phyloP scores from a whole-genome alignment of 75 land plant species.

The Ceratopteris richardii region DNA sequence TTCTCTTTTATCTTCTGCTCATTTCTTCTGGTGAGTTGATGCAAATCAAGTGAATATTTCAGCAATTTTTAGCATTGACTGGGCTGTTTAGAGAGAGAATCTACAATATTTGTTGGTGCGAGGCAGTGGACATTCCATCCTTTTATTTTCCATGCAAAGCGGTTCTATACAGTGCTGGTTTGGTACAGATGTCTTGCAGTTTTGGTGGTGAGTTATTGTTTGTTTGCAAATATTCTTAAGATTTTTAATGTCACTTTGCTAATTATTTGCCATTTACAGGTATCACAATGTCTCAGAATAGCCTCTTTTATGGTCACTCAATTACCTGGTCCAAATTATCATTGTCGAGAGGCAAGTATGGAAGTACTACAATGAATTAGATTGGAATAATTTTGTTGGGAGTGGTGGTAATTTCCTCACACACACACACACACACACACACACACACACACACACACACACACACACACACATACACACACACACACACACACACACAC shows the following conservation, averaged over 20 bases:
- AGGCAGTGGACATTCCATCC: constrained; percentile 98
- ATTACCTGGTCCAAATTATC: constrained; percentile 98
- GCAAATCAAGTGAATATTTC: neutral
- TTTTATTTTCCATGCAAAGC: constrained; percentile 76
- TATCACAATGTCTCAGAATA: constrained; percentile 68
- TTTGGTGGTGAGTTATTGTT: constrained; percentile 63
- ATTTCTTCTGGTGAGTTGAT: constrained; percentile 58
- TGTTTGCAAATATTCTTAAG: too few relatives aligned
- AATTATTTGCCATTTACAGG: constrained; percentile 20
- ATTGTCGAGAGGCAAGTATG: constrained; percentile 82
- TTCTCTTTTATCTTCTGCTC: constrained; percentile 68
- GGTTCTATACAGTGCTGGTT: constrained; percentile 80
- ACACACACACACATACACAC: too few relatives aligned
- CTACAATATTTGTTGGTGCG: neutral
- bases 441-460: too few relatives aligned
- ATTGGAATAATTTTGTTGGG: too few relatives aligned
- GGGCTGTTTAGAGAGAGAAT: neutral
- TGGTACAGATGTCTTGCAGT: constrained; percentile 87
- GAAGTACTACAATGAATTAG: too few relatives aligned
- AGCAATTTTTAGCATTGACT: neutral
- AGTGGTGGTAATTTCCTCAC: too few relatives aligned
- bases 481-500: too few relatives aligned
- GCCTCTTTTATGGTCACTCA: constrained; percentile 85
- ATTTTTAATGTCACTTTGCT: constrained; percentile 3
- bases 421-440: too few relatives aligned